Evolutionary conservation across 495 filamentous ascomycete species (phyloP), one percentile per base, ranked within the genome.

Genomic region (Penicillium flavigenum): DNA sequence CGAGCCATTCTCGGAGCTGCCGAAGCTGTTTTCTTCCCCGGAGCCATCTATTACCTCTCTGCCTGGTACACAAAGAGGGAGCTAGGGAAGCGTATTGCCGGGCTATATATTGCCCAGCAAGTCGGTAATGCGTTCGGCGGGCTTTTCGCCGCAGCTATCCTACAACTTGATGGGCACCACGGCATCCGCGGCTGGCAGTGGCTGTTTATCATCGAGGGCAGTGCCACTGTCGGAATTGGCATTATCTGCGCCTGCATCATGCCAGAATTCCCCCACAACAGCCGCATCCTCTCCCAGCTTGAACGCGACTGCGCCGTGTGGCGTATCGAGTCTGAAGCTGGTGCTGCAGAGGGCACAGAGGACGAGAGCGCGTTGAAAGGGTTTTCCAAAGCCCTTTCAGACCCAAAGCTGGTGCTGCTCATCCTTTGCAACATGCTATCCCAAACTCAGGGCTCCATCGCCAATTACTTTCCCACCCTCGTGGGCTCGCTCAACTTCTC

Each of bases 381-480:
- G 1, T 71, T 71, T 41, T 14, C 26, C 0, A 60, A 62, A 20
- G 68, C 68, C 8, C 57, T 70, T 0, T 49, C 65, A 0, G 67
- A 70, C 43, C 63, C 63, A 0, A 70, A 70, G 54, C 29, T 69
- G 2, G 32, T 65, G 3, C 55, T 71, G 1, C 55, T 69, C 16
- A 69, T 67, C 24, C 32, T 71, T 20, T 61, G 62, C 38, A 65
- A 69, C 57, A 70, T 68, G 63, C 54, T 70, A 5, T 70, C 67
- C 0, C 67, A 70, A 45, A 59, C 58, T 12, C 65, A 67, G 39
- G 65, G 65, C 4, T 67, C 63, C 29, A 65, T 67, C 34, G 62
- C 62, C 17, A 91, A 92, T 67, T 92, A 92, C 78, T 91, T 92
- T 71, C 90, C 90, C 1, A 86, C 87, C 22, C 85, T 92, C 10